Evolutionary conservation across 768 basidiomycete genomes (phyloP).

Genomic region (Tremella fuciformis): DNA sequence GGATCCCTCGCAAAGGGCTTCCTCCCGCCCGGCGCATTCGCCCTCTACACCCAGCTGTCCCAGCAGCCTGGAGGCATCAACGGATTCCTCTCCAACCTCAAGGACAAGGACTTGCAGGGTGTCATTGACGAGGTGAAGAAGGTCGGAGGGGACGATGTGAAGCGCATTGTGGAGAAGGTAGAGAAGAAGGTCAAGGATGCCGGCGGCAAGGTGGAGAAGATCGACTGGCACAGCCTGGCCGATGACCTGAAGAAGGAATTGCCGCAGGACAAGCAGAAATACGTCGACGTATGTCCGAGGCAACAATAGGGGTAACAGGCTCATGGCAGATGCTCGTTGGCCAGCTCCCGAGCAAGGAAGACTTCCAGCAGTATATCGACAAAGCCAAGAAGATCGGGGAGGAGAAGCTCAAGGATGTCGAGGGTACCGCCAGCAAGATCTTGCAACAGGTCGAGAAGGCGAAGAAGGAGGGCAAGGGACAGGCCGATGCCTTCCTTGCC

Average conservation of each 20-base stretch:
- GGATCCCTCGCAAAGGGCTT: slow-evolving; percentile 24
- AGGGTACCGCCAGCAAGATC: slow-evolving; percentile 45
- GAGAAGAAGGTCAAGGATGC: slow-evolving; percentile 48
- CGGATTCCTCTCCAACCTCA: slow-evolving; percentile 42
- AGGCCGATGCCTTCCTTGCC: slow-evolving; percentile 44
- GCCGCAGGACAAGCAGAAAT: slow-evolving; percentile 39
- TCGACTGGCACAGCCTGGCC: slow-evolving; percentile 47
- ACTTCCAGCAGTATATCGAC: slow-evolving; percentile 37
- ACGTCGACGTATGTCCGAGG: slow-evolving; percentile 42
- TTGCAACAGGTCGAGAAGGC: slow-evolving; percentile 41
- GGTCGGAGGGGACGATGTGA: slow-evolving; percentile 46
- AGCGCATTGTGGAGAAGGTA: slow-evolving; percentile 44
- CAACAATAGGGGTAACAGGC: background rate
- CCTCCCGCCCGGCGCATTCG: slow-evolving; percentile 39
- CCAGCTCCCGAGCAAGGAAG: slow-evolving; percentile 35
- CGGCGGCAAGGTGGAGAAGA: slow-evolving; percentile 41
- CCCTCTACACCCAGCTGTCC: slow-evolving; percentile 36
- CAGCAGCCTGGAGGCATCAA: slow-evolving; percentile 40
- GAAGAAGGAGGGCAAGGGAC: slow-evolving; percentile 48
- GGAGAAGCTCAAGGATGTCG: slow-evolving; percentile 46
- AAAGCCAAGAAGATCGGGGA: slow-evolving; percentile 47
- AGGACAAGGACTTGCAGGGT: slow-evolving; percentile 44
- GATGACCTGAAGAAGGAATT: slow-evolving; percentile 44
- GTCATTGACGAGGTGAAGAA: slow-evolving; percentile 47
- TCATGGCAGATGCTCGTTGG: slow-evolving; percentile 35